Base-by-base conservation (phyloP, 306 rosid genomes). In the Casuarina equisetifolia region DNA sequence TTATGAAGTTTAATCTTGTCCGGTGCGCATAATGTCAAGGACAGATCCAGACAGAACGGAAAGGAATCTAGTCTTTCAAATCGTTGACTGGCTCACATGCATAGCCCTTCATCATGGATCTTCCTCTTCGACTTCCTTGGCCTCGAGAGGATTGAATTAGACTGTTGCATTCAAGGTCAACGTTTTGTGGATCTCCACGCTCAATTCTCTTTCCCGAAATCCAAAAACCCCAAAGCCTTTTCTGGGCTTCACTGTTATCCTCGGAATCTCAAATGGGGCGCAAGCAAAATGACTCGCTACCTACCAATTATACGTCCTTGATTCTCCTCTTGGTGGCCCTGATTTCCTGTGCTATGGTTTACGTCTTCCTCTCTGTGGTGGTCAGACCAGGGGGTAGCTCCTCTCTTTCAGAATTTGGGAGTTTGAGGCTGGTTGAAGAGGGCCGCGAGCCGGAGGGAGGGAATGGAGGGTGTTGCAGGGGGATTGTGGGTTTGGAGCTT, bases 401-500 rank as follows among this genome's bases (percentile, higher is more conserved):
- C 62, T 74, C 88, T 2, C 74, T 71, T 62, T 68, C 83, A 0
- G 69, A 75, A 20, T 46, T 80, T 15, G 82, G 49, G 46, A 64
- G 83, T 0, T 70, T 73, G 40, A 80, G 55, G 57, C 68, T 82
- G 81, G 76, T 71, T 15, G 78, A 75, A 74, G 83, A 36, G 35
- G 83, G 80, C 48, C 82, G 48, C 38, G 77, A 35, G 17, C 52
- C 7, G 7, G 83, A 72, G 25, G 87, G 71, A 52, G 84, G 54
- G 58, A 44, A n/a, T 1, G 73, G 77, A 35, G 82, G 83, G 58
- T 92, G 98, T 66, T 95, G 97, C 38, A 82, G 90, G 68, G 98
- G 98, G 67, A 77, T 91, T 79, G 91, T 88, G 69, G 82, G 81
- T 81, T 80, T 88, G 86, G 98, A 95, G 86, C 89, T 91, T 4